Base-by-base conservation (phyloP, 768 basidiomycete species). In the Lactifluus volemus region DNA sequence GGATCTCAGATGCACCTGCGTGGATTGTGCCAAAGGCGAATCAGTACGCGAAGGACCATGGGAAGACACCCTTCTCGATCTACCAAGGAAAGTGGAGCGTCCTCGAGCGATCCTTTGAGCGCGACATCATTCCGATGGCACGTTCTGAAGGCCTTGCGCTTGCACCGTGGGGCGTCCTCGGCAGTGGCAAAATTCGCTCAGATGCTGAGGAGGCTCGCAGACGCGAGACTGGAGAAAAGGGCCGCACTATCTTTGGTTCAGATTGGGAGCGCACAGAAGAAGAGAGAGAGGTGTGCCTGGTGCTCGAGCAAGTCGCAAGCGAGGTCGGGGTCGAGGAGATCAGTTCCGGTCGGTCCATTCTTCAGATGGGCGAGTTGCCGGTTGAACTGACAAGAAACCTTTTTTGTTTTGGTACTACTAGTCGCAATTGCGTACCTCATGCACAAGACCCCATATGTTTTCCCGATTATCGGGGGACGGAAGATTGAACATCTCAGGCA, bases 361-460 rank as follows among this genome's bases (percentile, higher is more conserved):
- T 8, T 19, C 11, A 41, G 3, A 7, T 32, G 30, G 4, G 39
- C 0, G 29, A 4, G 25, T 12, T 5, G 17, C 45, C 15, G n/a
- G n/a, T n/a, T 29, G 32, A 30, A 54, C n/a, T n/a, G n/a, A n/a
- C 11, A n/a, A 30, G 49, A 25, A 25, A 25, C 25, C 2, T 25
- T 25, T 25, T 25, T 25, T 25, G 25, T 25, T 25, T 25, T 25
- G 25, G 25, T 25, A 25, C 25, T 25, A 51, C n/a, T 49, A 78
- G 79, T 81, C 3, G 80, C 80, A 9, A 78, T 84, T 59, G 79
- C 80, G 14, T 83, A 81, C 60, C 70, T 83, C 12, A 71, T 83
- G 70, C 78, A 81, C 45, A 84, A 82, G 34, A 36, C 25, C 25
- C 25, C 25, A 25, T 25, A 25, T 25, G 25, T 25, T 25, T 25